Base-by-base conservation (phyloP, 768 basidiomycete species). In the Trametes elegans region DNA sequence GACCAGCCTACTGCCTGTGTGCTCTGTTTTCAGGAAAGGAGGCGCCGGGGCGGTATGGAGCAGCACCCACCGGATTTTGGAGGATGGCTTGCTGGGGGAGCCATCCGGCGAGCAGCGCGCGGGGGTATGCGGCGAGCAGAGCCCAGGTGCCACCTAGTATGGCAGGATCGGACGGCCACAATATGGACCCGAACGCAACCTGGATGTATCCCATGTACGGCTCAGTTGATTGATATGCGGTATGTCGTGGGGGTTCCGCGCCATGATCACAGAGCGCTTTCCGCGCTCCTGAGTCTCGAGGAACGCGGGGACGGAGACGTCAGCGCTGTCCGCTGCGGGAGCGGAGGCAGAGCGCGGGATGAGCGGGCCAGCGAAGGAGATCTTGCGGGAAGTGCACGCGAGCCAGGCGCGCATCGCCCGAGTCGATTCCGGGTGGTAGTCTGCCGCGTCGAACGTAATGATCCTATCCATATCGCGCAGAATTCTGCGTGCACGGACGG, bases 171-270 rank as follows among this genome's bases (percentile, higher is more conserved):
- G 52, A 14, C 8, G 52, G 44, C 52, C 52, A 53, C 19, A 53
- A 53, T 18, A 40, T 39, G 11, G 42, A 45, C 11, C 52, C 52
- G 11, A 53, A 53, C 13, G 52, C 35, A 13, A 43, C 23, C 52
- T 53, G 14, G 6, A 14, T 7, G 40, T 21, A 19, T 21, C 6
- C 1, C n/a, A 21, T 3, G n/a, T 13, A 36, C 9, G 8, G 38
- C 9, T 11, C 4, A 35, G 34, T 4, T 35, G 34, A 24, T 6
- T 3, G 10, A 18, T 9, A 4, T 34, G 4, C 14, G 3, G 34
- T 8, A 26, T 4, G 6, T 9, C 23, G 7, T 7, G 2, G 26
- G 7, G 3, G 8, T 24, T 11, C 13, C 46, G 10, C 27, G 36
- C 46, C 32, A 47, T 21, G 14, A 47, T 24, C n/a, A 47, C 46